phyloP scores from a whole-genome alignment of 768 basidiomycete species.

The Royoungia palumana region DNA sequence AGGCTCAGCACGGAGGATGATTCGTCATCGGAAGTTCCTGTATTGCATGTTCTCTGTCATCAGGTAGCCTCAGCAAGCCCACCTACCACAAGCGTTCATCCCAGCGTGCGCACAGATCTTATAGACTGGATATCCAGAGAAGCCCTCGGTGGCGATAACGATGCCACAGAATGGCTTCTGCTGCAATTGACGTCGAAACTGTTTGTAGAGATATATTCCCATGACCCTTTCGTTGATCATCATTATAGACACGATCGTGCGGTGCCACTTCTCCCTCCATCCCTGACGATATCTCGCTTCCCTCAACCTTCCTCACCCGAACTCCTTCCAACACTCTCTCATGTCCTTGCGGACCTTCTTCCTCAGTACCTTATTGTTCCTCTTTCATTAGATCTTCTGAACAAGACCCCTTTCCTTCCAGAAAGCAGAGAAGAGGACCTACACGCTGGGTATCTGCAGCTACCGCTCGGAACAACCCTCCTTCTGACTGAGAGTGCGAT shows the following conservation, averaged over 20 bases:
- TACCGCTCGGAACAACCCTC: constrained; percentile 57
- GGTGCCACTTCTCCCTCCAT: constrained; percentile 64
- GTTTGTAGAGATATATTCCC: constrained; percentile 41
- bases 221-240: constrained; percentile 1
- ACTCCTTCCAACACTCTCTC: constrained; percentile 45
- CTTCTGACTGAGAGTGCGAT: constrained; percentile 66
- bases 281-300: constrained; percentile 61
- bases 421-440: constrained; percentile 70
- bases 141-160: constrained; percentile 61
- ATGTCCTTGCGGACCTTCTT: constrained; percentile 55
- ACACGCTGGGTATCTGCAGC: constrained; percentile 70
- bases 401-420: constrained; percentile 55
- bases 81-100: constrained; percentile 6
- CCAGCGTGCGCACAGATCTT: constrained; percentile 47
- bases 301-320: constrained; percentile 40
- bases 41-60: constrained; percentile 64
- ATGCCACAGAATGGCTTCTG: constrained; percentile 75
- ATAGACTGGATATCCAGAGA: constrained; percentile 72
- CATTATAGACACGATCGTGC: constrained; percentile 58
- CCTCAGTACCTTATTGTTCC: constrained; percentile 55
- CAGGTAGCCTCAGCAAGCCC: constrained; percentile 1
- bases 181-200: constrained; percentile 57
- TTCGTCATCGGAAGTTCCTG: constrained; percentile 46
- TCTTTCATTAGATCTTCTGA: constrained; percentile 61
- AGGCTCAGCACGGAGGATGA: constrained; percentile 40